Conservation (phyloP, 345 rosid species). For the Eucalyptus erythrocorys region DNA sequence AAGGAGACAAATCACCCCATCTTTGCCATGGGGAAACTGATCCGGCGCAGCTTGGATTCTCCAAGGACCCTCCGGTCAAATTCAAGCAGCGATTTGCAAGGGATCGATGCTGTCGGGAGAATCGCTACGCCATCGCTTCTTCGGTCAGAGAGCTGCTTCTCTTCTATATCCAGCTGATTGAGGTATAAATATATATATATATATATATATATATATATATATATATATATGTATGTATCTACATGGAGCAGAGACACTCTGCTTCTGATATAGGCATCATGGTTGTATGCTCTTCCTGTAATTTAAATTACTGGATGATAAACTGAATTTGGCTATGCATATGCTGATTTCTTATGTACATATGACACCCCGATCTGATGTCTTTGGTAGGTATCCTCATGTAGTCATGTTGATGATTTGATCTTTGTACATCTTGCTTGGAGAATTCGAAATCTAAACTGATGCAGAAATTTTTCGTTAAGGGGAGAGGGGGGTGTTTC, state of each 20-base stretch:
- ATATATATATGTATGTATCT: background rate
- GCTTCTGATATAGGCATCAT: background rate
- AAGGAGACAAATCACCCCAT: constrained; percentile 53
- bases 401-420: background rate
- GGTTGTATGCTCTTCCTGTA: background rate
- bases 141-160: constrained; percentile 2
- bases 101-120: background rate
- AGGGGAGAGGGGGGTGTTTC: background rate
- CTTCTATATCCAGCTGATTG: background rate
- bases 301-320: background rate
- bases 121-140: background rate
- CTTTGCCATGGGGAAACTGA: constrained; percentile 36
- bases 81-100: constrained; percentile 29
- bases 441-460: background rate
- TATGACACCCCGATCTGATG: background rate
- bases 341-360: background rate
- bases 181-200: background rate
- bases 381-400: background rate
- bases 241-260: background rate
- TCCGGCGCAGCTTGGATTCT: constrained; percentile 52
- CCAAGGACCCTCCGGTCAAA: constrained; percentile 17
- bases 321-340: background rate
- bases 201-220: background rate
- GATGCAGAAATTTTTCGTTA: background rate
- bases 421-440: background rate